These are phyloP conservation scores for Aspergillus uvarum DNA, from an alignment of 2,329 filamentous ascomycete genomes.

Conservation along the genomic window DNA sequence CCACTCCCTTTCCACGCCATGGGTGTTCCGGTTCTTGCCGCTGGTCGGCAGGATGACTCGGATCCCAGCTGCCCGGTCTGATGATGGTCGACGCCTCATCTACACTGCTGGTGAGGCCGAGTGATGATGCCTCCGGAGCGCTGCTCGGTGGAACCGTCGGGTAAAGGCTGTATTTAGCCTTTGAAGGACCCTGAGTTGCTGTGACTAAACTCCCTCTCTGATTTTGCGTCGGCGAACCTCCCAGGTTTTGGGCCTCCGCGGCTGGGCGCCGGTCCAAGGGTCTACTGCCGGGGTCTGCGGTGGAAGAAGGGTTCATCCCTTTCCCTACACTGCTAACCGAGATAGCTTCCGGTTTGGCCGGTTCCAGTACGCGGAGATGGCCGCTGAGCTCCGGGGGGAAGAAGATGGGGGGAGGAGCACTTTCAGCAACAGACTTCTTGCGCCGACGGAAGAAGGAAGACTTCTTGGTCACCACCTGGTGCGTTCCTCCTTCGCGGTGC, in stretches of 20 bases:
- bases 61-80: conserved; percentile 23
- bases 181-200: conserved; percentile 21
- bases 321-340: conserved; percentile 78
- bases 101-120: conserved; percentile 35
- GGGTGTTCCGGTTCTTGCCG: conserved; percentile 7
- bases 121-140: conserved; percentile 32
- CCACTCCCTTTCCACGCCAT: conserved; percentile 11
- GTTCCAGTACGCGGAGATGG: conserved; percentile 32
- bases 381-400: conserved; percentile 47
- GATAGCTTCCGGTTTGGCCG: conserved; percentile 48
- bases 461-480: conserved; percentile 76
- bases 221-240: conserved; percentile 21
- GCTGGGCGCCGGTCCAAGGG: conserved; percentile 21
- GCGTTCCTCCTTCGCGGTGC: conserved; percentile 36
- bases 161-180: conserved; percentile 30
- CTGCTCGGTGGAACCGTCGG: conserved; percentile 23
- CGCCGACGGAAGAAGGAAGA: conserved; percentile 91
- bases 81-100: conserved; percentile 29
- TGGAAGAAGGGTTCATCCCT: conserved; percentile 74
- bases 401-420: conserved; percentile 58
- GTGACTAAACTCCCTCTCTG: conserved; percentile 28
- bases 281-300: conserved; percentile 21
- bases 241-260: conserved; percentile 18
- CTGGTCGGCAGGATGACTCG: conserved; percentile 17
- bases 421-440: conserved; percentile 82